Evolutionary conservation across 2,329 filamentous ascomycete species (phyloP).

Genomic region (Nannizziopsis barbatae): DNA sequence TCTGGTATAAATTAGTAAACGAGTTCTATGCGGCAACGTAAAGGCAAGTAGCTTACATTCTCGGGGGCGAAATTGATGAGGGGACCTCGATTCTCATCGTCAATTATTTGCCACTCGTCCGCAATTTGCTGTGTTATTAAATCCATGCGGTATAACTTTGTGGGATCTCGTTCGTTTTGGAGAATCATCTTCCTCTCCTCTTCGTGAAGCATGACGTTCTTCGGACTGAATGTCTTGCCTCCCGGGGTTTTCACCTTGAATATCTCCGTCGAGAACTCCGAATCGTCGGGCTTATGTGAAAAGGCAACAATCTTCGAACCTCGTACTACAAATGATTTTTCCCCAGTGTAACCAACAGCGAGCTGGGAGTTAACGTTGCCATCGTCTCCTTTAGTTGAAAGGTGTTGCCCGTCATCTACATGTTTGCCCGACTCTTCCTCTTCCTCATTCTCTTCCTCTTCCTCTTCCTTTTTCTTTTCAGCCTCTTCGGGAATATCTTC

Average conservation of each 20-base stretch:
- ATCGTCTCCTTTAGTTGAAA: conserved; percentile 55
- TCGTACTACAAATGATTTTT: conserved; percentile 91
- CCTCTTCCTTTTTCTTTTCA: conserved; percentile 44
- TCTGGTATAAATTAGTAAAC: conserved; percentile 40
- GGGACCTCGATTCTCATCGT: conserved; percentile 91
- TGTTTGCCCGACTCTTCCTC: conserved; percentile 68
- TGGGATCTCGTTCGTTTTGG: conserved; percentile 70
- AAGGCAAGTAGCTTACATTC: conserved; percentile 42
- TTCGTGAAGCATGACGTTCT: conserved; percentile 92
- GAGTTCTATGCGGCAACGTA: neutral
- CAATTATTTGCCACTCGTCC: conserved; percentile 95
- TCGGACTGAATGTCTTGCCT: conserved; percentile 81
- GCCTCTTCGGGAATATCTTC: conserved; percentile 58
- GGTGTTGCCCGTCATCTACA: conserved; percentile 67
- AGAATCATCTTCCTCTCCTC: conserved; percentile 84
- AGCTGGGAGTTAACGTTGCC: conserved; percentile 85
- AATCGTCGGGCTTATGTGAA: conserved; percentile 91
- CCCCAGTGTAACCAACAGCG: conserved; percentile 92
- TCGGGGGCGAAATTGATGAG: conserved; percentile 87
- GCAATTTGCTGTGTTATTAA: conserved; percentile 95
- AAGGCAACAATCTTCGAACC: conserved; percentile 96
- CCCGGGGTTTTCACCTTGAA: conserved; percentile 84
- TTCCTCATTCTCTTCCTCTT: conserved; percentile 56
- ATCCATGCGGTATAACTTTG: conserved; percentile 94
- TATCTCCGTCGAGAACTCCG: conserved; percentile 95